Conservation (phyloP, 2,329 filamentous ascomycete genomes). For the Sporothrix humicola region DNA sequence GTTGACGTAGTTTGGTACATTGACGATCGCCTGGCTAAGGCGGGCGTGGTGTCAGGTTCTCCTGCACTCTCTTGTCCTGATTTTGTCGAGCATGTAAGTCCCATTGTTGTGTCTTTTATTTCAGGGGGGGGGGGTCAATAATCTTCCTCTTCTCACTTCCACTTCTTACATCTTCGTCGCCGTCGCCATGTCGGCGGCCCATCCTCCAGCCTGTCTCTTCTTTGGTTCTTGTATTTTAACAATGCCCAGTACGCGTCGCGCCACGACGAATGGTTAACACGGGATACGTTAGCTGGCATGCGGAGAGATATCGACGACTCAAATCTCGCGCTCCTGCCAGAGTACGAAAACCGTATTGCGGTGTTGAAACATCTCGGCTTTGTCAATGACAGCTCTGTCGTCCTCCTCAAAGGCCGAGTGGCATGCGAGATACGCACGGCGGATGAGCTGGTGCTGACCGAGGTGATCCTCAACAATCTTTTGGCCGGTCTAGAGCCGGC, state of each 20-base stretch:
- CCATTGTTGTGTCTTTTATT: not conserved
- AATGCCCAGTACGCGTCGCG: constrained; percentile 83
- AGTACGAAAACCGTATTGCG: constrained; percentile 93
- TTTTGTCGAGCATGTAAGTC: constrained; percentile 85
- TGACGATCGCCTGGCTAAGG: constrained; percentile 70
- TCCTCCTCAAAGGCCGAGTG: constrained; percentile 96
- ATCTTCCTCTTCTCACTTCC: too few species aligned
- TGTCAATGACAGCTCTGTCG: constrained; percentile 83
- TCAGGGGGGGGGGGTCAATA: too few species aligned
- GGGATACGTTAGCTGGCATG: constrained; percentile 87
- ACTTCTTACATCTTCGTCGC: too few species aligned
- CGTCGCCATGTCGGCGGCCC: not conserved
- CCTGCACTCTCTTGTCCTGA: constrained; percentile 72
- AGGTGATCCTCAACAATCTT: constrained; percentile 95
- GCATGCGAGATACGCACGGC: constrained; percentile 98
- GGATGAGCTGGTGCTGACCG: constrained; percentile 93
- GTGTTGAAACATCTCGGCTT: constrained; percentile 92
- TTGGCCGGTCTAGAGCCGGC: constrained; percentile 94
- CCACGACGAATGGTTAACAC: constrained; percentile 95
- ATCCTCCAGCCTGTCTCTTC: not conserved
- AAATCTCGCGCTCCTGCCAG: constrained; percentile 91
- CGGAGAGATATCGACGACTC: constrained; percentile 92
- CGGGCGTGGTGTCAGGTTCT: constrained; percentile 64
- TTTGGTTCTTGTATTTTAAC: not conserved
- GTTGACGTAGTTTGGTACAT: constrained; percentile 80